These are phyloP conservation scores for Suillus weaverae DNA, from an alignment of 768 basidiomycete genomes.

Conservation along the genomic window DNA sequence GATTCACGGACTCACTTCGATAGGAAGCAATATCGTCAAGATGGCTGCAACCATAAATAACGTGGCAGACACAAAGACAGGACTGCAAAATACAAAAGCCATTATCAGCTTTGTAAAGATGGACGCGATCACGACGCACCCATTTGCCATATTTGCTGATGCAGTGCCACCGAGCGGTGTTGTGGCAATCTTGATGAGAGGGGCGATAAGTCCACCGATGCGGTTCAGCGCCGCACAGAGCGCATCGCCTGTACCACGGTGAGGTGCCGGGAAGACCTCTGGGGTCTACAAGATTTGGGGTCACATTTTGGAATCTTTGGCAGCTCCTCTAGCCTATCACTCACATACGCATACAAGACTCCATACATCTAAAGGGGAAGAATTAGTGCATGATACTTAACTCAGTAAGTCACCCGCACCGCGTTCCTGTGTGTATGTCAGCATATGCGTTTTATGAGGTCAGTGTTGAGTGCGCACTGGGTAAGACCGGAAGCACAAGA, in stretches of 20 bases:
- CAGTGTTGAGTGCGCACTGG: slow-evolving; percentile 30
- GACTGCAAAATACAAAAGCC: slow-evolving; percentile 25
- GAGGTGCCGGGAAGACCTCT: slow-evolving; percentile 58
- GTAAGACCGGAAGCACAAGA: slow-evolving; percentile 46
- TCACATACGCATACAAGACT: slow-evolving; percentile 48
- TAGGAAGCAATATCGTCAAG: slow-evolving; percentile 44
- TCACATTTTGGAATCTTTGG: not conserved
- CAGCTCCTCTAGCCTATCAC: not conserved
- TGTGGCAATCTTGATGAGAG: slow-evolving; percentile 49
- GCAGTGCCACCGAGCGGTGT: slow-evolving; percentile 33
- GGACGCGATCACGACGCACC: slow-evolving; percentile 24
- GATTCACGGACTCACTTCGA: slow-evolving; percentile 39
- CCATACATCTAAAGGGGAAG: slow-evolving; percentile 45
- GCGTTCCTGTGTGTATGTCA: slow-evolving; percentile 32
- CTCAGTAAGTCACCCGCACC: slow-evolving; percentile 20
- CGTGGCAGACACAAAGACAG: slow-evolving; percentile 49
- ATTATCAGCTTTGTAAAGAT: not conserved
- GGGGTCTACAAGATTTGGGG: slow-evolving; percentile 36
- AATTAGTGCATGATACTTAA: slow-evolving; percentile 2
- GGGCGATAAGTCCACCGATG: slow-evolving; percentile 47
- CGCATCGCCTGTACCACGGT: slow-evolving; percentile 56
- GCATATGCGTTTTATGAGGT: not conserved
- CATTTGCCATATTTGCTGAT: slow-evolving; percentile 35
- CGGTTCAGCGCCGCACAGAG: slow-evolving; percentile 49
- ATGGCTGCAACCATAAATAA: slow-evolving; percentile 44